Evolutionary conservation across 2,329 filamentous ascomycete genomes (phyloP), one percentile per base, ranked within the genome.

Genomic region (Metarhizium guizhouense): DNA sequence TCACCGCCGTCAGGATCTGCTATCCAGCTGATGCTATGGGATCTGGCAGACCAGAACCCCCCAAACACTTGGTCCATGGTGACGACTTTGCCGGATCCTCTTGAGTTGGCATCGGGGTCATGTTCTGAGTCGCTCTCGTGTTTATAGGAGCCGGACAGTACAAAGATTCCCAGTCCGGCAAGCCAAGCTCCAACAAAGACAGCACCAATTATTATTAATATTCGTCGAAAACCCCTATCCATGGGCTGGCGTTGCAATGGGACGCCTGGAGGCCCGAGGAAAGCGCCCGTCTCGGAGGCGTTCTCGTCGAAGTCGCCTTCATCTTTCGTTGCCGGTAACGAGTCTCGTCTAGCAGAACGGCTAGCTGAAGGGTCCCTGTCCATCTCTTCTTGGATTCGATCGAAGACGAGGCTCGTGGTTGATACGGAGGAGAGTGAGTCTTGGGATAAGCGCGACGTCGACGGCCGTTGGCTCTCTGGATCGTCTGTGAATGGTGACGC

Each of bases 381-480:
- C 56, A 61, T 65, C 68, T 76, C 67, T 66, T 88, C 85, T 63
- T 82, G 80, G 61, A 93, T 79, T 59, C 86, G 83, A 61, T 94
- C 88, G 67, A 94, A 88, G 54, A 94, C 83, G 14, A 94, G 77
- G 63, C 89, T 93, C 4, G 87, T 91, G 11, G 89, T 93, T 38
- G 89, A 94, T n/a, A 84, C 85, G 45, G 86, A 87, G n/a, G 87
- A 89, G 49, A 82, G 70, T 3, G 88, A 90, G 59, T 79, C 80
- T 64, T 72, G 72, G 54, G 81, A 83, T 49, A 57, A 57, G 51
- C 67, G 65, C 45, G 60, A 59, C 47, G 25, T 30, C 10, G 45
- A 29, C 11, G 29, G 48, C 50, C 58, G 57, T 8, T 49, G 54
- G 58, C 51, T 48, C 16, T 61, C 59, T 32, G 58, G 30, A 16